Base-by-base conservation (phyloP, 2,329 filamentous ascomycete genomes). In the Penicillium sp. region DNA sequence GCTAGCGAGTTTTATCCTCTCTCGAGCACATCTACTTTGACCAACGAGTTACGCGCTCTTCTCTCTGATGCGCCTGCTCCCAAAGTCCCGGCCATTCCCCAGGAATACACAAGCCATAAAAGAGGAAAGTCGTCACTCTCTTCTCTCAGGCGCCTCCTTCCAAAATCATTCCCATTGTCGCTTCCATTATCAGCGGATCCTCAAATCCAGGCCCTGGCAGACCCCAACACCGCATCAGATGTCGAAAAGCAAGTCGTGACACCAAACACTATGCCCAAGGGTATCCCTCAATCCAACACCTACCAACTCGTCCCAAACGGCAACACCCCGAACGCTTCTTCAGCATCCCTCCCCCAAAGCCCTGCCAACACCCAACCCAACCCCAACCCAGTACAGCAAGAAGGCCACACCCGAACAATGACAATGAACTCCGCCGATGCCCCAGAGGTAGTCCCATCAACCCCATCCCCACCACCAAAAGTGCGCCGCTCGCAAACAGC, bases 361-460 rank as follows among this genome's bases (percentile, higher is more conserved):
- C 24, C 38, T 13, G 12, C 22, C n/a, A 37, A 43, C 22, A 22
- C 49, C 3, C 17, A 26, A 12, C 26, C 38, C 21, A n/a, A 35
- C 6, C 12, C 37, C 2, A 39, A 49, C 3, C n/a, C 33, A 15
- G 12, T 17, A 12, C 47, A 44, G 21, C 33, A 38, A 6, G 52
- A 57, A 21, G 52, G 52, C 13, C 54, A 53, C 34, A 31, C 12
- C 26, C 58, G 65, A 42, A 59, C 64, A 43, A 59, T 62, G 51
- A 67, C 64, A 34, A 63, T 61, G 52, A 65, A 57, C 48, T 68
- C 66, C 2, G 62, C 63, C 42, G 64, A 68, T n/a, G 65, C 67
- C 1, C 66, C 67, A 15, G 64, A 66, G 47, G 64, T 69, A 0
- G 60, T 68, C 13, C 48, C 43, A 19, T 19, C 44, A 26, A 49